A percentile compares a stretch with the other conserved stretches of the same genome.
Evolutionary conservation across 768 basidiomycete genomes (phyloP).

Genomic region (Suillus americanus): DNA sequence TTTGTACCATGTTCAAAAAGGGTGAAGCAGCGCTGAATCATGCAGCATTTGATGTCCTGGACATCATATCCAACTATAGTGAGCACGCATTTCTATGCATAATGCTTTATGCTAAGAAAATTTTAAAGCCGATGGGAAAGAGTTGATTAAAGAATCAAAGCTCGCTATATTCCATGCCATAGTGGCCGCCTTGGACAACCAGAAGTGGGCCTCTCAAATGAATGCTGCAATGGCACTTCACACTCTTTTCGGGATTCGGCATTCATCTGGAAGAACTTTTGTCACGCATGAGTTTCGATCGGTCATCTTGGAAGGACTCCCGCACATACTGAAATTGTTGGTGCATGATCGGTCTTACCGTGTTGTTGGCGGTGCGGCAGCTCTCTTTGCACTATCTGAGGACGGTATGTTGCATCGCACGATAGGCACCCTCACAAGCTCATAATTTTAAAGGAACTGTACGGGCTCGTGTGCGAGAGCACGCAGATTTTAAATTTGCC

Average conservation of each 20-base stretch:
- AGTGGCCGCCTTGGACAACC: not conserved
- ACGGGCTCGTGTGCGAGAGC: not conserved
- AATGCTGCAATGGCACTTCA: not conserved
- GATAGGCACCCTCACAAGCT: not conserved
- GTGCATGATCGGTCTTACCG: not conserved
- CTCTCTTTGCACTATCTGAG: not conserved
- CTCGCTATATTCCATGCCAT: not conserved
- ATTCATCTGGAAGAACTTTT: not conserved
- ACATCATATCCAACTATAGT: conserved; percentile 6
- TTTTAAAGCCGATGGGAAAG: not conserved
- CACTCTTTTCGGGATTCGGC: not conserved
- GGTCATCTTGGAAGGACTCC: not conserved
- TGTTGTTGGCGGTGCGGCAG: not conserved
- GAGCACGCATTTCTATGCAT: not conserved
- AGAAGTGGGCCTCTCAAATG: not conserved
- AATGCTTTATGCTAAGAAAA: not conserved
- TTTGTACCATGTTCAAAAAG: conserved; percentile 4
- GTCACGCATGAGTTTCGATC: not conserved
- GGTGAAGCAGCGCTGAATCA: not conserved
- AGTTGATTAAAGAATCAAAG: not conserved
- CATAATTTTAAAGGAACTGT: not conserved
- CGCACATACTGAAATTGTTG: not conserved
- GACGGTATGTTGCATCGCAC: not conserved
- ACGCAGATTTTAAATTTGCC: not conserved
- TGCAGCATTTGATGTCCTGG: conserved; percentile 6